Base-by-base conservation (phyloP, 495 filamentous ascomycete genomes). In the Penicillium turbatum region DNA sequence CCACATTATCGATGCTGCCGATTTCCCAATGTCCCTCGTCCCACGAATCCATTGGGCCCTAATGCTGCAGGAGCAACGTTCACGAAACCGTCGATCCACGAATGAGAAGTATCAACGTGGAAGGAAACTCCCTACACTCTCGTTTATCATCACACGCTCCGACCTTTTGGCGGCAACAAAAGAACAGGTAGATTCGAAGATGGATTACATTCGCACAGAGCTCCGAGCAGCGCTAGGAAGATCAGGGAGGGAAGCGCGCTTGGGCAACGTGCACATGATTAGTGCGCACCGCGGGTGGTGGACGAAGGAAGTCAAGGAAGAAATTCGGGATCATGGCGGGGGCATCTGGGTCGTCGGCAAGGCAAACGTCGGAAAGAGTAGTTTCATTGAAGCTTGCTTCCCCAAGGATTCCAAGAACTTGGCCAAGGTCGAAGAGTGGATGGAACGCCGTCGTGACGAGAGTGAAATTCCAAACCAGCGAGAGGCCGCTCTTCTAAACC, bases 321-420 rank as follows among this genome's bases (percentile, higher is more conserved):
- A 90, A 26, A 89, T 96, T 41, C 86, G 79, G 70, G 72, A 82
- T 31, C 82, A 89, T 35, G 89, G 86, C 8, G 91, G 92, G 3
- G 95, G 86, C 5, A 80, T 88, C n/a, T 99, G 93, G 93, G 84
- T 99, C 76, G 89, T 97, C 21, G 93, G 95, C n/a, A 96, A 92
- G 60, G 89, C 86, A 46, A 99, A 99, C 63, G 93, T 97, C 24
- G 93, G 93, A 12, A 99, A 99, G 69, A 96, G 91, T 63, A 86
- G 84, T 55, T 84, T 99, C 21, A 90, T 97, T 48, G 83, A 92
- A 61, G 77, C 76, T 8, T 84, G 95, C 15, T 95, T 89, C 60
- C 92, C 92, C 13, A 95, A 96, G 65, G 88, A 88, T 21, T 79
- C 82, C 39, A 80, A 75, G 59, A 72, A 72, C 29, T 50, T 76